Evolutionary conservation across 2,329 filamentous ascomycete species (phyloP).

Genomic region (Metarhizium robertsii): DNA sequence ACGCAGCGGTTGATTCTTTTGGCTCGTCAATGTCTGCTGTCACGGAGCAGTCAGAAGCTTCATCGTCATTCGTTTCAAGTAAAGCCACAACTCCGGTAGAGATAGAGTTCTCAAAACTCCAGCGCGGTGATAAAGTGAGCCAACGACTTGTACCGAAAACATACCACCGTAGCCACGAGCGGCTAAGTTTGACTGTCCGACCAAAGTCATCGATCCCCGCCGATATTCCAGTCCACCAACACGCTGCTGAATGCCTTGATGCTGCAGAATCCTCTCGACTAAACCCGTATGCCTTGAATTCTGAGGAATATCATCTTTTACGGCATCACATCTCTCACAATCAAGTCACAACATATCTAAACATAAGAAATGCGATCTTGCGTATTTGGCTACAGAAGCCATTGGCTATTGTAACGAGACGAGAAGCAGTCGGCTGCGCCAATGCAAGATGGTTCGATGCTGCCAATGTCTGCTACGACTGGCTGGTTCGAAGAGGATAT

Average conservation of each 20-base stretch:
- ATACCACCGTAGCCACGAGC: conserved; percentile 22
- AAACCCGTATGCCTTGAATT: conserved; percentile 80
- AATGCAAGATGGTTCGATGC: conserved; percentile 83
- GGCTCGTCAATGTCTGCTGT: conserved; percentile 43
- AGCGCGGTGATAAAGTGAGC: conserved; percentile 9
- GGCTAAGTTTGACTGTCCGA: conserved; percentile 46
- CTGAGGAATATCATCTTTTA: conserved; percentile 72
- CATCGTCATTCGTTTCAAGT: conserved; percentile 46
- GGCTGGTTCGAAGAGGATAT: conserved; percentile 83
- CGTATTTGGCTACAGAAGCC: conserved; percentile 85
- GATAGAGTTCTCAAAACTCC: conserved; percentile 18
- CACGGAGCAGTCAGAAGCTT: conserved; percentile 47
- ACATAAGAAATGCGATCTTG: conserved; percentile 90
- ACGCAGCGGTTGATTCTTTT: conserved; percentile 29
- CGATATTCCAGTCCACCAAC: conserved; percentile 62
- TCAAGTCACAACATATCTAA: conserved; percentile 91
- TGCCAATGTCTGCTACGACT: conserved; percentile 82
- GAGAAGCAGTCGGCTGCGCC: conserved; percentile 85
- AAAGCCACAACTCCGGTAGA: conserved; percentile 55
- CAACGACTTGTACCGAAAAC: conserved; percentile 13
- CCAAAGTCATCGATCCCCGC: conserved; percentile 79
- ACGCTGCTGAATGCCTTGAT: conserved; percentile 83
- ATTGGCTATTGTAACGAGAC: conserved; percentile 66
- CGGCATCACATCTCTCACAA: conserved; percentile 73
- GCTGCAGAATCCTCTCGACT: conserved; percentile 85